Conservation (phyloP, 78 protist genomes). For the Dictyostelium purpureum region DNA sequence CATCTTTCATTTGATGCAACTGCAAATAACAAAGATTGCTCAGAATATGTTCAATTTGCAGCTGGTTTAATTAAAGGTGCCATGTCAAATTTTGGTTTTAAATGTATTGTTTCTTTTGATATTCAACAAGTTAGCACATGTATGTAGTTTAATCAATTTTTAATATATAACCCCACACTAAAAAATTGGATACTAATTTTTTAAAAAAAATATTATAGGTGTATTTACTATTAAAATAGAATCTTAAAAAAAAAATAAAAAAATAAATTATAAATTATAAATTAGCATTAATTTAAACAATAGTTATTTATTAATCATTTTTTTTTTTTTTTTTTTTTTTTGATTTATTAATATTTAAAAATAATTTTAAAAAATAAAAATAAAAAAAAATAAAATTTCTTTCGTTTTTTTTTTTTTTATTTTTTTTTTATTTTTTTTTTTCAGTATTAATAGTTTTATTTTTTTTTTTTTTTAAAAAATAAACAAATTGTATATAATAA, state of each 20-base stretch:
- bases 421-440: not conserved
- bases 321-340: not conserved
- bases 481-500: not conserved
- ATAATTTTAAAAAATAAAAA: no score
- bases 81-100: slow-evolving; percentile 72
- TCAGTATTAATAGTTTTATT: not conserved
- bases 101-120: slow-evolving; percentile 59
- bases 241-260: not conserved
- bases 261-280: not conserved
- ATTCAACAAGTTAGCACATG: slow-evolving; percentile 41
- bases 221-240: slow-evolving; percentile 54
- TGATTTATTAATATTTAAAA: not conserved
- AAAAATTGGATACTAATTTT: not conserved
- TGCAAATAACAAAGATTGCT: slow-evolving; percentile 47
- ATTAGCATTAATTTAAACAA: no score
- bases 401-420: not conserved
- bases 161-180: not conserved
- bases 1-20: slow-evolving; percentile 65
- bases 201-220: not conserved
- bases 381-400: not conserved
- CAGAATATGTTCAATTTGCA: slow-evolving; percentile 74
- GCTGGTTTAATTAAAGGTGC: slow-evolving; percentile 61
- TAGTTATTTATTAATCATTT: no score
- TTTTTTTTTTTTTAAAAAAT: not conserved
- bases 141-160: not conserved